Evolutionary conservation across 768 basidiomycete species (phyloP), one percentile per base, ranked within the genome.

Genomic region (Melanogaster broomeanus): DNA sequence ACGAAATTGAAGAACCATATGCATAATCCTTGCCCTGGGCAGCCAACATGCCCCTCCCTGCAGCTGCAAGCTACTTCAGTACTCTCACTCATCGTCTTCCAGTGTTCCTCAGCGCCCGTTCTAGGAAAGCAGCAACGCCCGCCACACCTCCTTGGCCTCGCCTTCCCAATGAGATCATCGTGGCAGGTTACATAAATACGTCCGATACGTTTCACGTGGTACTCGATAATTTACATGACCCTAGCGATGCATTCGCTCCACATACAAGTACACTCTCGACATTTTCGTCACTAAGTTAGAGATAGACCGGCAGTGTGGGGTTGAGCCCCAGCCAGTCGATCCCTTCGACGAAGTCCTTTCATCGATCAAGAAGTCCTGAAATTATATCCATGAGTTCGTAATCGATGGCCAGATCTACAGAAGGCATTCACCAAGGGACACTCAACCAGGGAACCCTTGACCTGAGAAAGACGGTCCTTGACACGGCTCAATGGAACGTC

Each of bases 351-450:
- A 93, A 82, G 2, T 81, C 82, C 58, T 82, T 84, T 92, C 81
- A 52, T 91, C 90, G 43, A 90, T 89, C 43, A 94, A 74, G 78
- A 93, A 94, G 66, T 93, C 87, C 89, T 90, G 59, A 19, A 45
- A 11, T 45, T 40, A 46, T 28, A 48, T 33, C 51, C 33, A 48
- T 51, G 30, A 55, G 60, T 28, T 44, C 39, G 43, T n/a, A 7
- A 41, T 42, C 38, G 48, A 52, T 12, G 30, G 28, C 18, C 2
- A 49, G 11, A 37, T 39, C 39, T 48, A 38, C 21, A 46, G 39
- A 22, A 38, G 50, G 56, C 37, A 42, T 81, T 48, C 57, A 90
- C 88, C 64, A 91, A 62, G 39, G 89, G 88, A 60, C 79, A 81
- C 59, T 91, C 89, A 1, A 90, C 88, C n/a, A 90, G 66, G 4